A percentile compares a stretch with the other conserved stretches of the same genome.
Evolutionary conservation across 768 basidiomycete species (phyloP).

Genomic region (Mycena pura): DNA sequence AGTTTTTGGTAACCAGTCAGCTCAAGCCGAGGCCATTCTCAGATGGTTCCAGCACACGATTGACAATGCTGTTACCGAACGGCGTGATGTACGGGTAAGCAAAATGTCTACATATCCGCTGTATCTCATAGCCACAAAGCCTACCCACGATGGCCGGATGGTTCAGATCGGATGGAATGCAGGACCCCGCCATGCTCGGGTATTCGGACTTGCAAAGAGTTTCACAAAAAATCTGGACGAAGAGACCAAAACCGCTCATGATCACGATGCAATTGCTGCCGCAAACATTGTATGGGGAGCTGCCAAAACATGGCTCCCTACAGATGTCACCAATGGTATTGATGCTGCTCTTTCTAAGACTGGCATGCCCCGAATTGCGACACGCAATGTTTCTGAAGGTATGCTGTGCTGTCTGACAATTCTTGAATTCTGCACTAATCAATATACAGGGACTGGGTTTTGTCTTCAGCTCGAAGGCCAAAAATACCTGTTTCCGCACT

Average conservation of each 20-base stretch:
- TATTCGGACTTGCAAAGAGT: slow-evolving; percentile 2
- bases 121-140: background rate
- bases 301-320: background rate
- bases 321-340: background rate
- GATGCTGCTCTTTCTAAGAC: background rate
- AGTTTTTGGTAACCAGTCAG: background rate
- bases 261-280: background rate
- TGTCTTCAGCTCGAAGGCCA: background rate
- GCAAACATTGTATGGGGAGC: background rate
- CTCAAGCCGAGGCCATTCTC: background rate
- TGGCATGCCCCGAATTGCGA: background rate
- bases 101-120: background rate
- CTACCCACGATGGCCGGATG: background rate
- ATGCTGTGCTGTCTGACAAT: background rate
- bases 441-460: background rate
- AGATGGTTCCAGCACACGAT: background rate
- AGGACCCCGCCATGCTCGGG: slow-evolving; percentile 2
- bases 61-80: background rate
- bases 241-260: background rate
- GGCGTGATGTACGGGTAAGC: slow-evolving; percentile 1
- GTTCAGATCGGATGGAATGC: slow-evolving; percentile 14
- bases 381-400: background rate
- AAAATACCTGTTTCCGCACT: background rate
- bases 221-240: slow-evolving; percentile 5
- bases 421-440: background rate